These are phyloP conservation scores for Yamadazyma taylorii DNA, from an alignment of 1,139 yeast species.

Conservation along the genomic window DNA sequence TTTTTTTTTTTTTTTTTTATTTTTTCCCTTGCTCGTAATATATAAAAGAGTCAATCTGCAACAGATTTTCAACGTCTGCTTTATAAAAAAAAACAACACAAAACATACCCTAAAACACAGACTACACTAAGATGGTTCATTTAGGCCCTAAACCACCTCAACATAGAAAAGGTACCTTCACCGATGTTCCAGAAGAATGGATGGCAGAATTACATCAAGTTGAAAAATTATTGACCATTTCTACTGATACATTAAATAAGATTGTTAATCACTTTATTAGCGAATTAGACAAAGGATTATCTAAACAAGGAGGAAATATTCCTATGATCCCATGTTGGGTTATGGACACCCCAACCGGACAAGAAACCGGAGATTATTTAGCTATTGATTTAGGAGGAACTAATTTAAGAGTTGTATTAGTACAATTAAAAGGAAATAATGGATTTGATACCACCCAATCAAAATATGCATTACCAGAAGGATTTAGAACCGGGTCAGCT, in stretches of 20 bases:
- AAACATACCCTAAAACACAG: too few species aligned
- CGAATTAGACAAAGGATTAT: constrained; percentile 80
- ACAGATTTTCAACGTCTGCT: too few species aligned
- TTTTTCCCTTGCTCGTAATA: too few species aligned
- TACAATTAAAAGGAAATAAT: constrained; percentile 73
- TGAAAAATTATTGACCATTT: constrained; percentile 65
- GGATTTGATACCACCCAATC: constrained; percentile 82
- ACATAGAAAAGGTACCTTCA: constrained; percentile 77
- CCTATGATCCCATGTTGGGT: constrained; percentile 99
- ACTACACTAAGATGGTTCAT: constrained; percentile 78
- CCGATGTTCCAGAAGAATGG: constrained; percentile 68
- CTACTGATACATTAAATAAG: constrained; percentile 56
- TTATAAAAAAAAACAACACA: too few species aligned
- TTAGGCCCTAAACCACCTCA: constrained; percentile 85
- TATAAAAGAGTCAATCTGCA: too few species aligned
- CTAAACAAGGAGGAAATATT: constrained; percentile 75
- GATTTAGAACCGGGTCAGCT: constrained; percentile 74
- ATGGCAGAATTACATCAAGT: constrained; percentile 57
- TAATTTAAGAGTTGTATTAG: constrained; percentile 85
- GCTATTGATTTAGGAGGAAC: constrained; percentile 98
- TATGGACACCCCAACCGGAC: constrained; percentile 87
- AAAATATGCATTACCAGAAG: constrained; percentile 72
- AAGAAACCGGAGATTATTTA: constrained; percentile 82
- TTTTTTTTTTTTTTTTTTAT: too few species aligned
- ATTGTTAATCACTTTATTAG: constrained; percentile 60